Percentiles rank a stretch among this genome's conserved stretches.
Evolutionary conservation across 2,329 filamentous ascomycete species (phyloP).

Genomic region (Rasamsonia emersonii): DNA sequence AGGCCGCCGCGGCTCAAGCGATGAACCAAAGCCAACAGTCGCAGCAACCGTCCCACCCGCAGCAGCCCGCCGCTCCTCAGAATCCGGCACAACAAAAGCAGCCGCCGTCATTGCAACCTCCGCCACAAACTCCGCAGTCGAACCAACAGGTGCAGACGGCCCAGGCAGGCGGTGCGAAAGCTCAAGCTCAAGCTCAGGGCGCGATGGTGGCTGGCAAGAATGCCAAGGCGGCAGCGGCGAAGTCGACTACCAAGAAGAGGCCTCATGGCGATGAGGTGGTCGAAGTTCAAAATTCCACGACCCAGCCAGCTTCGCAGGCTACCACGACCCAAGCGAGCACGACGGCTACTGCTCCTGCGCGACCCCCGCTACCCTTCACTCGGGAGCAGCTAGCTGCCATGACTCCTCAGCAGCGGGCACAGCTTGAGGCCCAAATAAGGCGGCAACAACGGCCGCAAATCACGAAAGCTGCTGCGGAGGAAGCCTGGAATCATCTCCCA

Average conservation of each 20-base stretch:
- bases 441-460: conserved; percentile 25
- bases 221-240: conserved; percentile 18
- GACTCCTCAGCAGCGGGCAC: conserved; percentile 33
- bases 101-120: conserved; percentile 8
- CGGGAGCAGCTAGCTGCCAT: conserved; percentile 31
- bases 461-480: conserved; percentile 25
- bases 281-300: conserved; percentile 32
- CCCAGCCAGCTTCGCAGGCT: conserved; percentile 18
- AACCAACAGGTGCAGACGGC: conserved; percentile 20
- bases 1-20: conserved; percentile 12
- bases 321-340: conserved; percentile 11
- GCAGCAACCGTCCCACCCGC: conserved; percentile 17
- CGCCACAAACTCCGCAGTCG: conserved; percentile 18
- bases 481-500: conserved; percentile 32
- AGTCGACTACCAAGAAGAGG: conserved; percentile 35
- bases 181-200: conserved; percentile 24
- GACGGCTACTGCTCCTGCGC: conserved; percentile 13
- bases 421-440: conserved; percentile 27
- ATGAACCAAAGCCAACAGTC: conserved; percentile 16
- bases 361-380: conserved; percentile 17
- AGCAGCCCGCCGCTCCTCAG: conserved; percentile 14
- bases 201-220: conserved; percentile 20
- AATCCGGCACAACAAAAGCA: conserved; percentile 17
- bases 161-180: conserved; percentile 3
- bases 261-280: conserved; percentile 38